Evolutionary conservation across 2,329 filamentous ascomycete genomes (phyloP).

Genomic region (Trichothecium roseum): DNA sequence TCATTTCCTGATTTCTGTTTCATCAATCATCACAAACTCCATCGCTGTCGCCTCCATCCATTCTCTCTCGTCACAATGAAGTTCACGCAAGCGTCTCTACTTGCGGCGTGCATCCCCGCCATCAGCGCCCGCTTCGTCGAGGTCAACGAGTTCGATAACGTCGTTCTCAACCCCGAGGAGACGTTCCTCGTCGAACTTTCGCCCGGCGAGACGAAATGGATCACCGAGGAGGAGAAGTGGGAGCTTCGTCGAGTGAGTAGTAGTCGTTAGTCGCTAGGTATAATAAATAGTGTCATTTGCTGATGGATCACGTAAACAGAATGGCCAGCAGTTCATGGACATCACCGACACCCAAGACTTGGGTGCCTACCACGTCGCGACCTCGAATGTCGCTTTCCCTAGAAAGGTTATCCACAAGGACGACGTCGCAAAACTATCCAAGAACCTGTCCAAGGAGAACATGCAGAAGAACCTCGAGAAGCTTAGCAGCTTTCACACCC

Average conservation of each 20-base stretch:
- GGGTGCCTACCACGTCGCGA: constrained; percentile 32
- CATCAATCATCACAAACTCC: too few relatives aligned
- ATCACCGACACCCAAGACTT: constrained; percentile 64
- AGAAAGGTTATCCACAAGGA: constrained; percentile 53
- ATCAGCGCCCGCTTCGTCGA: constrained; percentile 48
- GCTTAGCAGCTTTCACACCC: constrained; percentile 69
- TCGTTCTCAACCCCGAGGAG: constrained; percentile 33
- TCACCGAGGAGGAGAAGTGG: constrained; percentile 95
- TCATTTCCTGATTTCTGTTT: too few relatives aligned
- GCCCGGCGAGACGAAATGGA: constrained; percentile 75
- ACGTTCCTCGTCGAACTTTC: constrained; percentile 69
- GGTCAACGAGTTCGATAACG: constrained; percentile 35
- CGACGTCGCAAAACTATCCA: constrained; percentile 55
- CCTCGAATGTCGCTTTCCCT: constrained; percentile 48
- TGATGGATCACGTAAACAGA: constrained; percentile 34
- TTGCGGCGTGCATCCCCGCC: constrained; percentile 44
- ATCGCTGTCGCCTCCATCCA: too few relatives aligned
- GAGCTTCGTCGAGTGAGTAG: constrained; percentile 59
- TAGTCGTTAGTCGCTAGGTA: constrained; percentile 21
- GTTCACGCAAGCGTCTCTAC: constrained; percentile 37
- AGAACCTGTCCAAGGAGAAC: constrained; percentile 60
- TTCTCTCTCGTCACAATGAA: constrained; percentile 30
- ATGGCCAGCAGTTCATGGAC: constrained; percentile 86
- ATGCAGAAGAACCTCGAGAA: constrained; percentile 71
- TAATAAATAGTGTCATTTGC: background rate